Evolutionary conservation across 768 basidiomycete species (phyloP).

Genomic region (Rossbeevera mucosa): DNA sequence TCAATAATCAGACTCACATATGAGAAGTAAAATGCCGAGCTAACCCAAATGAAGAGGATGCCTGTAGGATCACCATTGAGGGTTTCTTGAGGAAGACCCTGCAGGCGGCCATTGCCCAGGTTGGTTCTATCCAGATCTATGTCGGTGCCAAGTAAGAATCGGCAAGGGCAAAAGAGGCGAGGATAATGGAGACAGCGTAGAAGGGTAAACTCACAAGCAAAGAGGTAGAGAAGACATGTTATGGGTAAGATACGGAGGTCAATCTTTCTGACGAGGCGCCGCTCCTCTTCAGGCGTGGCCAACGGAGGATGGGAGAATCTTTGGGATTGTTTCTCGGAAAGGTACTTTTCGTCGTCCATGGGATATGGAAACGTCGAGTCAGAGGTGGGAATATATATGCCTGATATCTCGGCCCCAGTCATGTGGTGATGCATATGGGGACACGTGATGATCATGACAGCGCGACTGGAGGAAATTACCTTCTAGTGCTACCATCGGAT

Average conservation of each 20-base stretch:
- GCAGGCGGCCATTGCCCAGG: slow-evolving; percentile 73
- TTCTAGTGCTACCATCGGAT: neutral
- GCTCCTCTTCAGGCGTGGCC: slow-evolving; percentile 33
- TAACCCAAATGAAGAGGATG: slow-evolving; percentile 65
- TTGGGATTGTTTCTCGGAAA: neutral
- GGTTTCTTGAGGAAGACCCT: slow-evolving; percentile 62
- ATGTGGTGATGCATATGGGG: neutral
- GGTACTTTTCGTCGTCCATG: slow-evolving; percentile 22
- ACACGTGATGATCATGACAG: neutral
- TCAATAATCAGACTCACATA: slow-evolving; percentile 51
- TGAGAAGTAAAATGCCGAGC: slow-evolving; percentile 73
- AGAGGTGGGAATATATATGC: neutral
- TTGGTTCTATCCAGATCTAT: slow-evolving; percentile 67
- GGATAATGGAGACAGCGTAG: neutral
- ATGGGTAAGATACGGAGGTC: slow-evolving; percentile 42
- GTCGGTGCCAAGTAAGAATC: neutral
- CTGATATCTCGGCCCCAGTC: neutral
- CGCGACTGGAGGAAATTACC: neutral
- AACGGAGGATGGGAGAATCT: slow-evolving; percentile 1
- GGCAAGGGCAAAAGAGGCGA: neutral
- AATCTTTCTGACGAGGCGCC: slow-evolving; percentile 34
- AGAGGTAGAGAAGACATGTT: slow-evolving; percentile 68
- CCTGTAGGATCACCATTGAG: slow-evolving; percentile 67
- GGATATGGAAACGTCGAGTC: neutral
- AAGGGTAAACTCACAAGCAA: slow-evolving; percentile 50